Conservation (phyloP, 2,329 filamentous ascomycete genomes). For the Ambrosiella beaveri region DNA sequence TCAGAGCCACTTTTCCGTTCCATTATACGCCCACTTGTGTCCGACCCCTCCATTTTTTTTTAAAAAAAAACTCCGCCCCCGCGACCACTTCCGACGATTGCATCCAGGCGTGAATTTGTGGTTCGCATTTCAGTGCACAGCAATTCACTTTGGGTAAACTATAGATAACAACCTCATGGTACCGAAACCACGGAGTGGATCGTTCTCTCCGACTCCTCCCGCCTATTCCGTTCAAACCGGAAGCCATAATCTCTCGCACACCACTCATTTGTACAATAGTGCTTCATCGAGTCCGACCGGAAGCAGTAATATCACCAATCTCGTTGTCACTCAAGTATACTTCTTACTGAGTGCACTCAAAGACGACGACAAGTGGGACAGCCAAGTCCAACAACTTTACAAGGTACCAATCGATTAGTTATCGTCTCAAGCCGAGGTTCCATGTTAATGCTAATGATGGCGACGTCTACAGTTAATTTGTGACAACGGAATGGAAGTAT, state of each 20-base stretch:
- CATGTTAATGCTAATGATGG: background rate
- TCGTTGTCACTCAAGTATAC: slow-evolving; percentile 89
- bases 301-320: slow-evolving; percentile 61
- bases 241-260: slow-evolving; percentile 37
- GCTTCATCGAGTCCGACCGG: slow-evolving; percentile 45
- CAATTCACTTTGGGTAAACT: slow-evolving; percentile 11
- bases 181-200: slow-evolving; percentile 44
- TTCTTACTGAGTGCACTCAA: slow-evolving; percentile 87
- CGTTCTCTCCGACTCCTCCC: slow-evolving; percentile 42
- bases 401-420: slow-evolving; percentile 43
- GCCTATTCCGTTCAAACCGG: slow-evolving; percentile 40
- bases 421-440: background rate
- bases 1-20: slow-evolving; percentile 4
- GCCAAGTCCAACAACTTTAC: slow-evolving; percentile 76
- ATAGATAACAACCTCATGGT: slow-evolving; percentile 33
- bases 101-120: too few species aligned
- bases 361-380: slow-evolving; percentile 92
- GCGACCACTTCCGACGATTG: too few species aligned
- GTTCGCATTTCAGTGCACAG: too few species aligned
- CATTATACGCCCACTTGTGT: too few species aligned
- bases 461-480: slow-evolving; percentile 56
- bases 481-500: slow-evolving; percentile 98
- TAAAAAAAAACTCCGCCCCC: too few species aligned
- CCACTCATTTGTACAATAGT: slow-evolving; percentile 31
- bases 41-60: too few species aligned